Base-by-base conservation (phyloP, 2,329 filamentous ascomycete species). In the Colletotrichum acutatum region DNA sequence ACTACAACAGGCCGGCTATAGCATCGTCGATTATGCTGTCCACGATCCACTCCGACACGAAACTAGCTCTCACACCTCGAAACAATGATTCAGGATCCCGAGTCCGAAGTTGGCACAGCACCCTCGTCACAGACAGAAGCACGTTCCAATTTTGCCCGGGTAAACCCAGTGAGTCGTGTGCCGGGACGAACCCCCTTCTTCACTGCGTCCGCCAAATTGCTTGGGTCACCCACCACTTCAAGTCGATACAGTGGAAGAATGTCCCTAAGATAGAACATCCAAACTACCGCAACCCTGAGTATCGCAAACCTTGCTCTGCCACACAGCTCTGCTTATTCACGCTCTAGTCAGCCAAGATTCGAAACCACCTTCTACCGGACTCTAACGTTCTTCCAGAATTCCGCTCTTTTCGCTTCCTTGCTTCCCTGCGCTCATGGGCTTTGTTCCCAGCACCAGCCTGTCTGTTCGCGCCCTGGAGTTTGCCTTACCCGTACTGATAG, bases 321-420 rank as follows among this genome's bases (percentile, higher is more conserved):
- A 73, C 71, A 73, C 53, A 49, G 53, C 52, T 72, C 62, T 70
- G 71, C 71, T 73, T 71, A 71, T 73, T 61, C 56, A 73, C 60
- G 46, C 37, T 30, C 32, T 57, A 57, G 71, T 73, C 59, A 73
- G 71, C 71, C 71, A 73, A 61, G 14, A 71, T 71, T 65, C 71
- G 66, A 73, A 73, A 73, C 71, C 60, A 37, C 61, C 67, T 71
- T 73, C 61, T 26, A 71, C 65, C 66, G 54, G 46, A 42, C 71
- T 49, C 28, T 49, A 58, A 37, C 60, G 56, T 37, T 70, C 34
- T 65, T 62, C 61, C 66, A 66, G 56, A 73, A 73, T 62, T 49
- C 56, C 54, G 32, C 71, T 66, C 26, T 30, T 46, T 30, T 32
- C 42, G 42, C 53, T 16, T 30, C 14, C 32, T 19, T 32, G 62